These are phyloP conservation scores for Moniliophthora roreri DNA, from an alignment of 1,284 basidiomycete species.

Conservation along the genomic window DNA sequence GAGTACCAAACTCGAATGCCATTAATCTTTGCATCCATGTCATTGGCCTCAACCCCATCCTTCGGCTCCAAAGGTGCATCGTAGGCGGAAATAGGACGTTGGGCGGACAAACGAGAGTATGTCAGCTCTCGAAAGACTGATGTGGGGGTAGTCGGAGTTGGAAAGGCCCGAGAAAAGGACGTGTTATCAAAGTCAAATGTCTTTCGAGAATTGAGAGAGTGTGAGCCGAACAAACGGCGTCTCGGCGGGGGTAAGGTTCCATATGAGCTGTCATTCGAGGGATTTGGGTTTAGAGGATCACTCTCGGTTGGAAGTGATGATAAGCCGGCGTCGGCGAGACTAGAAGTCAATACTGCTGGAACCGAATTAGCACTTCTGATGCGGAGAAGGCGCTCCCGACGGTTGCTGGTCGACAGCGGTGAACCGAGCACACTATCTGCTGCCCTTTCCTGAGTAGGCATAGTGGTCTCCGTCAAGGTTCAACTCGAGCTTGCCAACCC, in stretches of 20 bases:
- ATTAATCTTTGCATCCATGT: conserved; percentile 70
- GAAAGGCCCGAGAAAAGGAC: conserved; percentile 30
- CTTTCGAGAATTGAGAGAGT: conserved; percentile 20
- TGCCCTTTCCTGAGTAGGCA: background rate
- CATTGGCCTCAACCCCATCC: conserved; percentile 31
- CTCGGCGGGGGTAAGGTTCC: conserved; percentile 8
- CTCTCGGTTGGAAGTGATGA: background rate
- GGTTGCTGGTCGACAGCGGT: conserved; percentile 44
- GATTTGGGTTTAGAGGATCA: background rate
- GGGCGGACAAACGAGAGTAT: conserved; percentile 36
- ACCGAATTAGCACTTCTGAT: conserved; percentile 38
- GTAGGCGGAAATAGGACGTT: conserved; percentile 73
- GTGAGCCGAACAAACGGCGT: background rate
- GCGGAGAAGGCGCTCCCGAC: conserved; percentile 50
- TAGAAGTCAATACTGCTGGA: conserved; percentile 7
- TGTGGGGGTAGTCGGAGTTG: conserved; percentile 26
- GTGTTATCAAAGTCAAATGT: conserved; percentile 33
- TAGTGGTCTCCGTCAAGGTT: background rate
- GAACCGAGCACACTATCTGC: conserved; percentile 10
- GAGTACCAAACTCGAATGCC: conserved; percentile 93
- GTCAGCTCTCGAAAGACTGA: conserved; percentile 39
- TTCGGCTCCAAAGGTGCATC: conserved; percentile 51
- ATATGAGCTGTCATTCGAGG: conserved; percentile 1
- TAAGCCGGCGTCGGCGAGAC: background rate
- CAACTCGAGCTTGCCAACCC: background rate